Evolutionary conservation across 352 stramenopile species (phyloP), one percentile per base, ranked within the genome.

Genomic region (Phytophthora ohioensis): DNA sequence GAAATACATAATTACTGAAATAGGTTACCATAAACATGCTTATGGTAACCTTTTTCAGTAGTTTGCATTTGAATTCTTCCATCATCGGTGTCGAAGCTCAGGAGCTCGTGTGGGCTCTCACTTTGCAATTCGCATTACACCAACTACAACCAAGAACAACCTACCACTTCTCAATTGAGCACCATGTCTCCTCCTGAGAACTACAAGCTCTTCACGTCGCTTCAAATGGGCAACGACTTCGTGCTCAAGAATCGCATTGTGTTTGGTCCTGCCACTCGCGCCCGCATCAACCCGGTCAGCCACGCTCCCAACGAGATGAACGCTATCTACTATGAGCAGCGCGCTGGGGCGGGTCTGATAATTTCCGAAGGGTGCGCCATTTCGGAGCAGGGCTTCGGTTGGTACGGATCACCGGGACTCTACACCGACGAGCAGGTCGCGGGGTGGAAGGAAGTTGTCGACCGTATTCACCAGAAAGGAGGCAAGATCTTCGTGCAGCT

Each of bases 401-500:
- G 76, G 62, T 76, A 71, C 13, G 63, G 69, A 39, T 70, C 79
- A n/a, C 82, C 82, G 1, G 78, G 45, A 13, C 76, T 92, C 30
- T 85, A 81, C 58, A 73, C 46, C 9, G 55, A 78, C 8, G 69
- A 75, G 10, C 81, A 91, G 31, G 72, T 41, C 38, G 47, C 27
- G 1, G 73, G 58, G 10, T 91, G 84, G 84, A 85, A 87, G 35
- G 64, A 68, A 39, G 60, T 92, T 10, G 68, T 80, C 0, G 76
- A 95, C 43, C 55, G 64, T 11, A 82, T 97, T 1, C 91, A 97
- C 67, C 60, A 70, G 5, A 93, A 92, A 42, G 82, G 75, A 57
- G 82, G 82, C 60, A 80, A 82, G 36, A 96, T 97, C 57, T 91
- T 87, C 52, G 49, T 85, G 47, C 91, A 97, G 71, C 69, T 97